Base-by-base conservation (phyloP, 1,139 yeast species). In the Pichia terricola region DNA sequence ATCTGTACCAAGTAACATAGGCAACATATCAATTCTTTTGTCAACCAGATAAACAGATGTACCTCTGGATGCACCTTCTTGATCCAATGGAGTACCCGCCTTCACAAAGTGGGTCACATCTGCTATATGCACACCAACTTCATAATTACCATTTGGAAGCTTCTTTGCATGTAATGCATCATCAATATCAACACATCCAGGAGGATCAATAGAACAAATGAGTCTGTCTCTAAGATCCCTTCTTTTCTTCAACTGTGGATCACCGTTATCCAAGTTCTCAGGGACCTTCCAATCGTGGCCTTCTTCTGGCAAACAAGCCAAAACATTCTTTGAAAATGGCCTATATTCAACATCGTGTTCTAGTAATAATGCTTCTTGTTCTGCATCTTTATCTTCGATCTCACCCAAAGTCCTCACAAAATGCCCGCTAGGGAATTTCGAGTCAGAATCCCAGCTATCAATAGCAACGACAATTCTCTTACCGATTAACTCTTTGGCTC, bases 71-170 rank as follows among this genome's bases (percentile, higher is more conserved):
- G 97, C 95, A 64, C 97, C 99, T 66, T 94, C 99, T 41, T 78
- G 83, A 62, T 94, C 98, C 49, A 94, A 70, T 0, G 98, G 81
- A 4, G 96, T 88, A 52, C 81, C 84, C 1, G 98, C 82, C 63
- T 88, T 87, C 40, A 94, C 98, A 58, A 94, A 94, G 64, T 94
- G 95, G 1, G 97, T 87, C 26, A 94, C 99, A 67, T 94, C 99
- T 5, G 99, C 99, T 68, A 94, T 94, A 62, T 94, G 99, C 33
- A 94, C 99, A 58, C 99, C 98, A 42, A 94, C 95, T 62, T 91
- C 95, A 67, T 76, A 88, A 61, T 89, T 87, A 3, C 98, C 98
- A 62, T 94, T 91, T 3, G 95, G 89, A 40, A 94, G 72, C 45
- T 64, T 61, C 52, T 73, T 70, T 0, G 98, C 97, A 61, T 94